phyloP scores from a whole-genome alignment of 768 basidiomycete species.

The Lentinula edodes region DNA sequence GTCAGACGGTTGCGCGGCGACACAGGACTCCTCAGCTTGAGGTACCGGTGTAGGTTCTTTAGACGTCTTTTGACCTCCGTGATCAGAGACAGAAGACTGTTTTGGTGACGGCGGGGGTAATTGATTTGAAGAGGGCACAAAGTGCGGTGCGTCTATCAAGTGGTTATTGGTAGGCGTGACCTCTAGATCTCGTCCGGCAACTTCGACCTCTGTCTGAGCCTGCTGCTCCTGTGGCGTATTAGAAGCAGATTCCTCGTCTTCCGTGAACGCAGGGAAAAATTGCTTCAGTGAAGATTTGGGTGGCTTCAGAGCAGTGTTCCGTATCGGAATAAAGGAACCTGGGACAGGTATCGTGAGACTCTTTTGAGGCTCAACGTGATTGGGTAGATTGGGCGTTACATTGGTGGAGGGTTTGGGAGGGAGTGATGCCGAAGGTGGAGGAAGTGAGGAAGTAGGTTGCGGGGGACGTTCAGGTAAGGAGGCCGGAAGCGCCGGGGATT shows the following conservation, averaged over 20 bases:
- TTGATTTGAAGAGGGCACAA: neutral
- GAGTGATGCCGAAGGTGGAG: neutral
- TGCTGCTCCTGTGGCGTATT: neutral
- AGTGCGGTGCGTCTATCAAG: neutral
- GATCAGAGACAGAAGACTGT: neutral
- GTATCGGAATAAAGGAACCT: constrained; percentile 14
- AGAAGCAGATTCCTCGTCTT: constrained; percentile 31
- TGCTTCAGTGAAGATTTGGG: constrained; percentile 63
- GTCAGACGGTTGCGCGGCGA: neutral
- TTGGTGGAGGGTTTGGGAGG: neutral
- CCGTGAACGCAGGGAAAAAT: constrained; percentile 83
- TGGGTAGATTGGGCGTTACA: neutral
- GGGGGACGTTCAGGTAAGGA: neutral
- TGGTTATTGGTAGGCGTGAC: neutral
- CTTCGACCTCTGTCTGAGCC: neutral
- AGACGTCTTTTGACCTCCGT: neutral
- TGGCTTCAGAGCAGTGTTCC: constrained; percentile 59
- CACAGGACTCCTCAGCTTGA: neutral
- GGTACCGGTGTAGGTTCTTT: neutral
- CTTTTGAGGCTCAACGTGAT: neutral
- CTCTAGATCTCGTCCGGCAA: neutral
- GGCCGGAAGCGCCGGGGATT: neutral
- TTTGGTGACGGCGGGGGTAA: neutral
- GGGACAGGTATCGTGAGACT: neutral
- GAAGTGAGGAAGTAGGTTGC: neutral